Conservation (phyloP, 768 basidiomycete genomes). For the Sarcomyxa edulis region DNA sequence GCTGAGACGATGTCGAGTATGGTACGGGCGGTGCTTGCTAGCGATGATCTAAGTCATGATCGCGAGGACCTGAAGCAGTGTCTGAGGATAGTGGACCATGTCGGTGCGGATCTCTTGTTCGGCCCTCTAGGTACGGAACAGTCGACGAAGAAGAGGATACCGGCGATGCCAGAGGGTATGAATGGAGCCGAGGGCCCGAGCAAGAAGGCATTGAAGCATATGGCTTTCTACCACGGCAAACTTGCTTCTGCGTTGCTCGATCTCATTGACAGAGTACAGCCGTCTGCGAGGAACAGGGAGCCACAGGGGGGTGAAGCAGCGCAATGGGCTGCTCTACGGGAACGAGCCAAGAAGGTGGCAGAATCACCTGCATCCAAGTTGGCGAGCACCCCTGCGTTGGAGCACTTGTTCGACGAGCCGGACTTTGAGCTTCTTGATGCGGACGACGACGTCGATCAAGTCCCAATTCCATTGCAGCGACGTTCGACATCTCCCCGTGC, state of each 20-base stretch:
- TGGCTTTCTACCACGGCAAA: constrained; percentile 39
- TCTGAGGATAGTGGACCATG: constrained; percentile 49
- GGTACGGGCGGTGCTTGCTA: constrained; percentile 52
- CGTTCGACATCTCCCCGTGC: too few species aligned
- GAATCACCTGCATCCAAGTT: too few species aligned
- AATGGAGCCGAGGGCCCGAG: constrained; percentile 18
- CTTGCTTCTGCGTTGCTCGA: constrained; percentile 41
- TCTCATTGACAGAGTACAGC: constrained; percentile 29
- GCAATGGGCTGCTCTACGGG: neutral
- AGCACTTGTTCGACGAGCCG: neutral
- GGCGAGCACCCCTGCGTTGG: too few species aligned
- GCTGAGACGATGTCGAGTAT: constrained; percentile 52
- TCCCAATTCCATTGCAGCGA: too few species aligned
- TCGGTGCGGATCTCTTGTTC: constrained; percentile 36
- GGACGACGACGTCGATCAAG: too few species aligned
- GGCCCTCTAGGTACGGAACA: constrained; percentile 11
- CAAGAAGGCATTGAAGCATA: constrained; percentile 25
- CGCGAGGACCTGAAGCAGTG: constrained; percentile 51
- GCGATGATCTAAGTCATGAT: constrained; percentile 37
- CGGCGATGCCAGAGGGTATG: too few species aligned
- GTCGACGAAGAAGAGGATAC: too few species aligned
- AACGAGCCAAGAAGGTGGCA: constrained; percentile 5
- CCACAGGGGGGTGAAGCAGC: neutral
- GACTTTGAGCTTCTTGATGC: neutral
- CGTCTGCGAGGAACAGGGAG: constrained; percentile 4